phyloP scores from a whole-genome alignment of 768 basidiomycete genomes.

The Rickenella mellea region DNA sequence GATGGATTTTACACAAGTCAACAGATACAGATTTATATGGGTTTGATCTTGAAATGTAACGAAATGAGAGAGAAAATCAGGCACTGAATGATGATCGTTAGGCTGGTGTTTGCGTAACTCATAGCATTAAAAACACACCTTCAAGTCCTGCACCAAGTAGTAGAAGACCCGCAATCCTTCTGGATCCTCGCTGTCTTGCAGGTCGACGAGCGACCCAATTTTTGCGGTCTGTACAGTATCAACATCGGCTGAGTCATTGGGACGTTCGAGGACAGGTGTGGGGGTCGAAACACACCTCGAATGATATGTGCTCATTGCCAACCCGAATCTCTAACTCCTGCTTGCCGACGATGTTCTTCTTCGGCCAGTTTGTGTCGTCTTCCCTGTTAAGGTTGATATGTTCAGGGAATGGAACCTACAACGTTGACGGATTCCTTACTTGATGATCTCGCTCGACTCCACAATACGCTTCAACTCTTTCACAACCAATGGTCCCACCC shows the following conservation, averaged over 20 bases:
- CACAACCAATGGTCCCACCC: constrained; percentile 83
- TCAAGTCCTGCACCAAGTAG: constrained; percentile 96
- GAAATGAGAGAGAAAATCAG: constrained; percentile 97
- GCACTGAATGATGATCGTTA: constrained; percentile 46
- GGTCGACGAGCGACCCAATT: constrained; percentile 93
- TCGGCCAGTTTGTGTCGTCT: constrained; percentile 97
- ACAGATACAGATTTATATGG: constrained; percentile 49
- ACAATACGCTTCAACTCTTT: constrained; percentile 94
- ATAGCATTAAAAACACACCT: constrained; percentile 37
- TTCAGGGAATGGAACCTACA: background rate
- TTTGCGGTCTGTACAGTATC: constrained; percentile 72
- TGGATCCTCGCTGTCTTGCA: constrained; percentile 93
- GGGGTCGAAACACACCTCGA: constrained; percentile 56
- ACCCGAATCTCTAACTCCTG: constrained; percentile 95
- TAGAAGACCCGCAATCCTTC: constrained; percentile 98
- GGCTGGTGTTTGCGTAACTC: background rate
- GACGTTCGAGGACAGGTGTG: background rate
- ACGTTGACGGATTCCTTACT: constrained; percentile 40
- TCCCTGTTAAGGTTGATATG: constrained; percentile 47
- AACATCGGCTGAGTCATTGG: background rate
- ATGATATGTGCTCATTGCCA: constrained; percentile 92
- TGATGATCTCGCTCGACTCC: constrained; percentile 87
- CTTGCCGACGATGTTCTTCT: constrained; percentile 97
- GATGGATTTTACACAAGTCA: background rate
- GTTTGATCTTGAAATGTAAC: constrained; percentile 99